Conservation (phyloP, 371 early-diverging fungal genomes). For the Quaeritorhiza haematococci region DNA sequence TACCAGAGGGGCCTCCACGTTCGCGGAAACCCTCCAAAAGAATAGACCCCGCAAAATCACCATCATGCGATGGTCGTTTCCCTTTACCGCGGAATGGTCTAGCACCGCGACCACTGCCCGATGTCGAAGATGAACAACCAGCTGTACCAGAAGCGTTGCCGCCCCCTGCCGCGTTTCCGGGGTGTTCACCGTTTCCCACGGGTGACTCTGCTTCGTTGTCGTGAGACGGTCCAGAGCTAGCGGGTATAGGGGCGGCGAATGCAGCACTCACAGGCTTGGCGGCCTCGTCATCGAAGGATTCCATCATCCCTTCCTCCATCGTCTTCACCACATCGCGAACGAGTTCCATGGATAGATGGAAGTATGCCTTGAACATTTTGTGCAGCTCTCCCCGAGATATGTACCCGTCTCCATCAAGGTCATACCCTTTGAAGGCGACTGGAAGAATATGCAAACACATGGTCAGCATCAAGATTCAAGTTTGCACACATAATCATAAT, state of each 20-base stretch:
- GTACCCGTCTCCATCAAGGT: slow-evolving; percentile 81
- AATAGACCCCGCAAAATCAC: no score
- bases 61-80: no score
- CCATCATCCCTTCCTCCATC: slow-evolving; percentile 88
- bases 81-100: no score
- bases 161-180: no score
- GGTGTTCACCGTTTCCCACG: no score
- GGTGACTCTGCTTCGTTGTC: slow-evolving; percentile 13
- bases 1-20: no score
- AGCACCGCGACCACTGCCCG: no score
- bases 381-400: slow-evolving; percentile 83
- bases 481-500: not conserved
- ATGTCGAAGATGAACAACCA: no score
- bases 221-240: slow-evolving; percentile 5
- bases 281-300: slow-evolving; percentile 79
- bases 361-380: slow-evolving; percentile 86
- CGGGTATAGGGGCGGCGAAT: slow-evolving; percentile 66
- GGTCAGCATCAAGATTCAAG: not conserved
- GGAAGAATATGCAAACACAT: slow-evolving; percentile 1
- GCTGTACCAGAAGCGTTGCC: no score
- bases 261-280: slow-evolving; percentile 90
- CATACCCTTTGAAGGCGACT: slow-evolving; percentile 89
- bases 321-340: slow-evolving; percentile 84
- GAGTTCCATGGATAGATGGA: slow-evolving; percentile 79
- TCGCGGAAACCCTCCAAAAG: no score